phyloP scores from a whole-genome alignment of 805 yeast species.

The Debaryomyces castellii region DNA sequence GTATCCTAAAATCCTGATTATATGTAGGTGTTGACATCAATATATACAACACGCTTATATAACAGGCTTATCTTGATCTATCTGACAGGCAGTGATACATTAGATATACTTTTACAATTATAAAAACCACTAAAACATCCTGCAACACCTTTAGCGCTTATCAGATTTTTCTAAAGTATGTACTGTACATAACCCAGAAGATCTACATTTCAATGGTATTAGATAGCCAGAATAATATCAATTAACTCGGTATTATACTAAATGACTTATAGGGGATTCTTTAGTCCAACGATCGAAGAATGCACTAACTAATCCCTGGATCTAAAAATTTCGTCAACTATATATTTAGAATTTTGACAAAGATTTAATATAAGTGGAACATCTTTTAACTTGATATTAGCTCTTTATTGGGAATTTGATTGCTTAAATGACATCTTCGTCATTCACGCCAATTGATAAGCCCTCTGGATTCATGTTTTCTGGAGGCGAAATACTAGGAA shows the following conservation, averaged over 20 bases:
- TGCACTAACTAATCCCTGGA: too few relatives aligned
- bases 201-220: not conserved
- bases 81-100: not conserved
- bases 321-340: too few relatives aligned
- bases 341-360: too few relatives aligned
- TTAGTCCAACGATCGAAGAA: too few relatives aligned
- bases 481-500: conserved; percentile 77
- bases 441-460: conserved; percentile 34
- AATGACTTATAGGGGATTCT: not conserved
- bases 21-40: not conserved
- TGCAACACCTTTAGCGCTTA: not conserved
- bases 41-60: not conserved
- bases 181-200: not conserved
- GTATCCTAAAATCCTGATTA: conserved; percentile 25
- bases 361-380: too few relatives aligned
- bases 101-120: not conserved
- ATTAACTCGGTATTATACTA: not conserved
- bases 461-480: conserved; percentile 67
- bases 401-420: too few relatives aligned
- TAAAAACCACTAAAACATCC: not conserved
- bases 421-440: conserved; percentile 36
- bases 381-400: too few relatives aligned
- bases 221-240: not conserved
- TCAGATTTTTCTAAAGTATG: not conserved
- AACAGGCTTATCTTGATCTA: too few relatives aligned